Evolutionary conservation across 2,329 filamentous ascomycete species (phyloP).

Genomic region (Cercospora sp.): DNA sequence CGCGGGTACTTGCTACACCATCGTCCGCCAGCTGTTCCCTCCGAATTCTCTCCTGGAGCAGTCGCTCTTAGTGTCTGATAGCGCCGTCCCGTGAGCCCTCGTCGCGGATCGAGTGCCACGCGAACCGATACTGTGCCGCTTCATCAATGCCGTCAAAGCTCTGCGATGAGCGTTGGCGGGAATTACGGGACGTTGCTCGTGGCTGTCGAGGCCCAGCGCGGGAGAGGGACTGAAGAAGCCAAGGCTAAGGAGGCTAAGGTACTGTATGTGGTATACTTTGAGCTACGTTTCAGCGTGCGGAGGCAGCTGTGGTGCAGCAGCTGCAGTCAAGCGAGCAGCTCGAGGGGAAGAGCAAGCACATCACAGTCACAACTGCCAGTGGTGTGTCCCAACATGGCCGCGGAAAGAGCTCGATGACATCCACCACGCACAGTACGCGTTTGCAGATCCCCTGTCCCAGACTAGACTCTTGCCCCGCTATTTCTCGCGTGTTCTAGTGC

Average conservation of each 20-base stretch:
- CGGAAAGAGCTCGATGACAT: background rate
- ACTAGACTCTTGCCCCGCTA: background rate
- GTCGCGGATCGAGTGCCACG: background rate
- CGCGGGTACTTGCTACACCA: background rate
- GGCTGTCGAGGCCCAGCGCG: background rate
- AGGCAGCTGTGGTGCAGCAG: background rate
- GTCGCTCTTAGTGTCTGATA: background rate
- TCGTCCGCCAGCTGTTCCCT: background rate
- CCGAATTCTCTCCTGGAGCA: background rate
- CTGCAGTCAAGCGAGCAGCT: background rate
- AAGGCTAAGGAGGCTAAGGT: background rate
- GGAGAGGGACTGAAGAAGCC: background rate
- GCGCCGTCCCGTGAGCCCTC: background rate
- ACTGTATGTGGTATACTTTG: conserved; percentile 1
- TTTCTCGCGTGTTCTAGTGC: background rate
- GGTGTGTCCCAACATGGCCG: background rate
- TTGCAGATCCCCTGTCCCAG: background rate
- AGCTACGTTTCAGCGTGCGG: conserved; percentile 7
- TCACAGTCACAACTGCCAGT: background rate
- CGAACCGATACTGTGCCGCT: background rate
- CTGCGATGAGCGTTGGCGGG: background rate
- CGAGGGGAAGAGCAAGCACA: background rate
- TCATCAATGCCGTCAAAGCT: background rate
- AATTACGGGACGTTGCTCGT: background rate
- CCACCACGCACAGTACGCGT: background rate